Conservation (phyloP, 495 filamentous ascomycete species). For the Talaromyces trachyspermus region DNA sequence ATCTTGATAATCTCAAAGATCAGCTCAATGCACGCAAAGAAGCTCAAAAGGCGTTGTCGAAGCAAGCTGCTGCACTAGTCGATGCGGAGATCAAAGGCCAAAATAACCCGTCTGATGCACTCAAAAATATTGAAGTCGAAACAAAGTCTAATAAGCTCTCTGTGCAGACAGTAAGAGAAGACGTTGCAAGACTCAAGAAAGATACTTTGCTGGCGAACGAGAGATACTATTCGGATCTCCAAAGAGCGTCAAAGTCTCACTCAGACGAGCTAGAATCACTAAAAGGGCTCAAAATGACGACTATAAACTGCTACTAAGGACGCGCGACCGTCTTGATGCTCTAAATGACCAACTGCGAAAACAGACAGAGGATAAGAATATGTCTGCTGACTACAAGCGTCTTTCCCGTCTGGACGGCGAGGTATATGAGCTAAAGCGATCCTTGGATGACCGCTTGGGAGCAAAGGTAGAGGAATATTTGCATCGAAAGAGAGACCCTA, state of each 20-base stretch:
- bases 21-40: not conserved
- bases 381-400: not conserved
- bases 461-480: not conserved
- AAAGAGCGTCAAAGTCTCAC: not conserved
- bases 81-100: not conserved
- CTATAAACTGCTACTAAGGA: not conserved
- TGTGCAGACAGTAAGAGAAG: not conserved
- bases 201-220: not conserved
- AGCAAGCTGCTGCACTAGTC: slow-evolving; percentile 2
- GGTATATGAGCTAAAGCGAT: too few species aligned
- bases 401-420: too few species aligned
- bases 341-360: too few species aligned
- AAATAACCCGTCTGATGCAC: not conserved
- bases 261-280: not conserved
- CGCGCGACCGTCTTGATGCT: not conserved
- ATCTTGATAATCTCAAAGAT: slow-evolving; percentile 1
- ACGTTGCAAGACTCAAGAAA: not conserved
- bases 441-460: not conserved
- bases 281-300: not conserved
- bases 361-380: not conserved
- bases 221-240: not conserved
- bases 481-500: not conserved
- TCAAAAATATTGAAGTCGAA: slow-evolving; percentile 1
- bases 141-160: not conserved
- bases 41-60: not conserved